Base-by-base conservation (phyloP, 1,139 yeast genomes). In the Suhomyces bribrorum region DNA sequence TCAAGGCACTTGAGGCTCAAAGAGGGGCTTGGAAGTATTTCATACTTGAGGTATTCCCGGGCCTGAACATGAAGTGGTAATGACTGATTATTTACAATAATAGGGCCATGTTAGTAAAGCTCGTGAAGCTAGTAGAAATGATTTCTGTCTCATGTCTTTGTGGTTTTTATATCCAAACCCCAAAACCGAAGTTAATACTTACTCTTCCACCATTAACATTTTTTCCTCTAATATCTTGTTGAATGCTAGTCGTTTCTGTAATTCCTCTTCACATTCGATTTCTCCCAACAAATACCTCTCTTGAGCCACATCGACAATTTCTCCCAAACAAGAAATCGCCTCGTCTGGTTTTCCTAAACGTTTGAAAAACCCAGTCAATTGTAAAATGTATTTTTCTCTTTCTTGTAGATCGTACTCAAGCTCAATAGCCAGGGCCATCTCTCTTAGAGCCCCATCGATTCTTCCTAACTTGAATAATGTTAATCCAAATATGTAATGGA, bases 401-500 rank as follows among this genome's bases (percentile, higher is more conserved):
- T 50, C 53, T 5, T 30, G 32, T 0, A 42, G 37, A 32, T 47
- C 46, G 11, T 42, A 31, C 31, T 61, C 61, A 20, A 49, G 36
- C 39, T 64, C 70, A 7, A 62, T 55, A 1, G 61, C 53, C 11
- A 64, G 28, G 1, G 66, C 53, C 13, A 61, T 38, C 37, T 62
- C 61, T 22, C 69, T 41, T 13, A 62, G 44, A 0, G 59, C 64
- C 5, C 57, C 57, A 8, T 49, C 49, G 8, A 48, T 33, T 17
- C 70, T 41, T 0, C 69, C 67, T 7, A 64, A 32, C 11, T 44
- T 38, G 39, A 61, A 56, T 22, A 64, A 45, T 1, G 59, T 47
- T 9, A 58, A 40, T 2, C 60, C 54, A 14, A 61, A 30, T 2
- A 57, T 33, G n/a, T 52, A 41, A 24, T 46, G 46, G 7, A 43